Evolutionary conservation across 2,329 filamentous ascomycete species (phyloP).

Genomic region (Alternaria atra): DNA sequence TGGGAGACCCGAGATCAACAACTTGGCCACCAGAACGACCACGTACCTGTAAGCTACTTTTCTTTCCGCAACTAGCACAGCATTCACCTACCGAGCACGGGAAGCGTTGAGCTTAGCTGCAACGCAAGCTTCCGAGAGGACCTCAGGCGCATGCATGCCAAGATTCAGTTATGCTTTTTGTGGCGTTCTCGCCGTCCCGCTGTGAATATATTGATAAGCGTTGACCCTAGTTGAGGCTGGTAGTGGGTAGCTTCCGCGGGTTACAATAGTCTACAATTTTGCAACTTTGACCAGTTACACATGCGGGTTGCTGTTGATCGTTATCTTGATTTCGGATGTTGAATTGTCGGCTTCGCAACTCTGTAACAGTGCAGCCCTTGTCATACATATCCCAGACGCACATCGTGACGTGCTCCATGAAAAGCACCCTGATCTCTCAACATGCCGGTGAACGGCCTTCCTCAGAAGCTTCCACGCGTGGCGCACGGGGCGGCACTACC

Average conservation of each 20-base stretch:
- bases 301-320: constrained; percentile 2
- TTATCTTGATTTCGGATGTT: constrained; percentile 3
- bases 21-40: constrained; percentile 14
- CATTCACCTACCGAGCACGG: constrained; percentile 2
- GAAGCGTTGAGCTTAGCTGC: constrained; percentile 8
- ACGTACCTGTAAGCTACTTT: constrained; percentile 3
- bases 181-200: constrained; percentile 3
- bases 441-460: not conserved
- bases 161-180: not conserved
- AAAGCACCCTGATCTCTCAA: constrained; percentile 9
- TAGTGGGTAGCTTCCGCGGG: not conserved
- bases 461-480: constrained; percentile 4
- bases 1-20: constrained; percentile 33
- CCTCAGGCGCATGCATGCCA: constrained; percentile 5
- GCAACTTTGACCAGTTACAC: not conserved
- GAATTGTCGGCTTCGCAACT: not conserved
- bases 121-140: not conserved
- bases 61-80: constrained; percentile 6
- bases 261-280: not conserved
- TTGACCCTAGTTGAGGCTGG: not conserved
- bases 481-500: constrained; percentile 4
- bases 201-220: constrained; percentile 8
- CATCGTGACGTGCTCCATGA: constrained; percentile 10
- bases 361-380: not conserved
- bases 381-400: constrained; percentile 1